Percentiles rank a stretch among this genome's conserved stretches.
Evolutionary conservation across 2,329 filamentous ascomycete genomes (phyloP).

Genomic region (Fusarium virguliforme): DNA sequence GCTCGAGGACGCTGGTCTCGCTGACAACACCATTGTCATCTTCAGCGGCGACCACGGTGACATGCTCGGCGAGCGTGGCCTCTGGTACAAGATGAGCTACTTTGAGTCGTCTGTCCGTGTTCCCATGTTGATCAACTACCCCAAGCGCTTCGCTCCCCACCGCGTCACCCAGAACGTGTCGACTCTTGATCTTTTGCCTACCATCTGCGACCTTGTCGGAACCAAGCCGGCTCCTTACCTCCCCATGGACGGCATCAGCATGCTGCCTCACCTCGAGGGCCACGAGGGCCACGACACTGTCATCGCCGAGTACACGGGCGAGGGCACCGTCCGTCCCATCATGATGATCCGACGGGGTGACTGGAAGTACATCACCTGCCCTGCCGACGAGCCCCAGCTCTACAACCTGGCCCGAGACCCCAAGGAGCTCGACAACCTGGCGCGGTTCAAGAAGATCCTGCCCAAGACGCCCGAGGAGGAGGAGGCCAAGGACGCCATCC

Average conservation of each 20-base stretch:
- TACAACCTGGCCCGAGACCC: constrained; percentile 86
- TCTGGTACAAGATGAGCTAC: constrained; percentile 99
- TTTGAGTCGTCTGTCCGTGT: constrained; percentile 93
- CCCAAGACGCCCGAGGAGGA: constrained; percentile 62
- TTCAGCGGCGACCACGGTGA: constrained; percentile 96
- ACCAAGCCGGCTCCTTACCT: constrained; percentile 78
- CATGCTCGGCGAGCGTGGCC: constrained; percentile 92
- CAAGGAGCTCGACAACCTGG: constrained; percentile 82
- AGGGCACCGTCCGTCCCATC: constrained; percentile 89
- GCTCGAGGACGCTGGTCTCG: constrained; percentile 83
- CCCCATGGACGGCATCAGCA: constrained; percentile 88
- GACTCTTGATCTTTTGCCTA: constrained; percentile 91
- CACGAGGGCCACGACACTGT: constrained; percentile 84
- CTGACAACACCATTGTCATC: constrained; percentile 89
- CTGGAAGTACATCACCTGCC: constrained; percentile 93
- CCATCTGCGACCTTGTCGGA: constrained; percentile 86
- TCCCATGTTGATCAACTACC: constrained; percentile 87
- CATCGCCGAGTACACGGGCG: constrained; percentile 95
- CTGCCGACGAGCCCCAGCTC: constrained; percentile 86
- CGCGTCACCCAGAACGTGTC: constrained; percentile 88
- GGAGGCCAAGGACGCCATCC: constrained; percentile 67
- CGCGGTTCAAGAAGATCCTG: constrained; percentile 60
- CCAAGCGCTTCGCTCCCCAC: constrained; percentile 81
- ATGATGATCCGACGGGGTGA: constrained; percentile 93
- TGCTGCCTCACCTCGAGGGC: constrained; percentile 82